A percentile compares a stretch with the other conserved stretches of the same genome.
These are phyloP conservation scores for Kazachstania sp. DNA, from an alignment of 1,139 yeast genomes.

Conservation along the genomic window DNA sequence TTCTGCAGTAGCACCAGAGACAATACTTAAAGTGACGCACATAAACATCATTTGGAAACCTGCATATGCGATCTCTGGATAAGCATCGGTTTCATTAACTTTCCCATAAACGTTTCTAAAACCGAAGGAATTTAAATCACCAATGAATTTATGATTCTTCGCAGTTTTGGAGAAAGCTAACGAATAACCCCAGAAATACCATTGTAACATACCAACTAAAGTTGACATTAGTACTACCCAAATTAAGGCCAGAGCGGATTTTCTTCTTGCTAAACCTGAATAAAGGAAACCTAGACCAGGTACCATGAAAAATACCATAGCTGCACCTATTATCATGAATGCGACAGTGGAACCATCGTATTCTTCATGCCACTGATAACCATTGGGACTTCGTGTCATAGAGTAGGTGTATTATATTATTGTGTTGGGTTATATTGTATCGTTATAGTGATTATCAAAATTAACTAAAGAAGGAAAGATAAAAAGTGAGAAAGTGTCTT, in stretches of 20 bases:
- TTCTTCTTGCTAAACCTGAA: conserved; percentile 87
- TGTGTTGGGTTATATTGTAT: too few species aligned
- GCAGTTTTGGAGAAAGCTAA: conserved; percentile 75
- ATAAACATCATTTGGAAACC: conserved; percentile 86
- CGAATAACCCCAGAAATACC: conserved; percentile 98
- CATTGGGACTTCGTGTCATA: conserved; percentile 8
- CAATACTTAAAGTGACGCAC: conserved; percentile 81
- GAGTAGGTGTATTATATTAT: neutral
- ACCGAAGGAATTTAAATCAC: conserved; percentile 76
- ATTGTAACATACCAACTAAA: conserved; percentile 74
- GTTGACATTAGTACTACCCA: conserved; percentile 75
- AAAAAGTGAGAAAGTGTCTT: too few species aligned
- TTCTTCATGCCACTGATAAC: conserved; percentile 26
- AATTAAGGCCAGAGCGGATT: conserved; percentile 81
- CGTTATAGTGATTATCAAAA: too few species aligned
- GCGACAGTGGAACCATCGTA: conserved; percentile 47
- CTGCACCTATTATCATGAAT: conserved; percentile 46
- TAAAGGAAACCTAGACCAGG: conserved; percentile 92
- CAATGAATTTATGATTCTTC: conserved; percentile 66
- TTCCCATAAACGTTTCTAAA: conserved; percentile 61
- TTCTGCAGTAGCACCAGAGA: conserved; percentile 93
- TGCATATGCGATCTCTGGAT: conserved; percentile 81
- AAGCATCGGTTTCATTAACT: conserved; percentile 33
- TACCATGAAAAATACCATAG: conserved; percentile 83
- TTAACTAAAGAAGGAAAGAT: neutral